Conservation (phyloP, 1,139 yeast species). For the Meyerozyma elateridarum region DNA sequence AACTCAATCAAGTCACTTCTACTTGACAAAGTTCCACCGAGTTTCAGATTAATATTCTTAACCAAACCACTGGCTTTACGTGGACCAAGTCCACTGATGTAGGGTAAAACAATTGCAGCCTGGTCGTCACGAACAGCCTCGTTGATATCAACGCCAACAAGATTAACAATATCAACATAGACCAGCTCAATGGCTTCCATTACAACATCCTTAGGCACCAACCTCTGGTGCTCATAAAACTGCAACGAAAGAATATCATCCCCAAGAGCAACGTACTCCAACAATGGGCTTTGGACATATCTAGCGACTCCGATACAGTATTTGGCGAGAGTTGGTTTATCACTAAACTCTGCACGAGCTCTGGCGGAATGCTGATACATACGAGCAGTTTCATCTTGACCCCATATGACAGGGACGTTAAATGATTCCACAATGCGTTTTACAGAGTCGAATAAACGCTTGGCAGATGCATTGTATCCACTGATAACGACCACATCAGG, state of each 20-base stretch:
- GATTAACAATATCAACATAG: constrained; percentile 83
- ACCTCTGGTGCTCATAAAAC: constrained; percentile 71
- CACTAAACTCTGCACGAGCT: constrained; percentile 79
- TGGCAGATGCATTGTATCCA: constrained; percentile 77
- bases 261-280: constrained; percentile 81
- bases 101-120: constrained; percentile 66
- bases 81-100: constrained; percentile 89
- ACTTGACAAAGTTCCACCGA: constrained; percentile 63
- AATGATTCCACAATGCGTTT: constrained; percentile 55
- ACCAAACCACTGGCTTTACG: constrained; percentile 87
- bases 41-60: constrained; percentile 69
- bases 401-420: constrained; percentile 66
- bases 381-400: constrained; percentile 90
- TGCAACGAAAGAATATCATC: constrained; percentile 67
- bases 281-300: constrained; percentile 82
- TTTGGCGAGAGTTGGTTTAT: constrained; percentile 74
- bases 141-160: constrained; percentile 91
- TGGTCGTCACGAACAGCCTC: constrained; percentile 78
- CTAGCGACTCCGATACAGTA: constrained; percentile 89
- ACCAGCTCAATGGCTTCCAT: constrained; percentile 70
- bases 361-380: constrained; percentile 77
- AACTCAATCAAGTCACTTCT: constrained; percentile 77
- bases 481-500: constrained; percentile 92
- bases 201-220: constrained; percentile 62
- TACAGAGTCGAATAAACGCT: constrained; percentile 55